Percentiles rank a stretch among this genome's conserved stretches.
Evolutionary conservation across 2,329 filamentous ascomycete species (phyloP).

Genomic region (Scleromitrula shiraiana): DNA sequence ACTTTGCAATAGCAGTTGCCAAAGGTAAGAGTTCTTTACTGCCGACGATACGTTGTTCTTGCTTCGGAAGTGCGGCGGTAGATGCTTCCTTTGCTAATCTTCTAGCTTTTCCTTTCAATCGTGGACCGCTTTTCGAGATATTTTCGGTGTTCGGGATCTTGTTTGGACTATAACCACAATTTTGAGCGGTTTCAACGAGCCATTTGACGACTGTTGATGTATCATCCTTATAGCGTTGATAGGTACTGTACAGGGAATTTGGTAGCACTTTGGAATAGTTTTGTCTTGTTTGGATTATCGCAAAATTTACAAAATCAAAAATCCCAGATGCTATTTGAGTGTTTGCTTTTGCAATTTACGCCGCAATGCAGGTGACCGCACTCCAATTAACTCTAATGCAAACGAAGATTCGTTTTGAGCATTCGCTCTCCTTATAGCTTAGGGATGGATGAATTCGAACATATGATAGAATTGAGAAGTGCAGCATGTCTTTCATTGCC

Average conservation of each 20-base stretch:
- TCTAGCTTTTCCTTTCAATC: slow-evolving; percentile 9
- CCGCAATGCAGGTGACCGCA: too few relatives aligned
- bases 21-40: not conserved
- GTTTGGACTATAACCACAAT: not conserved
- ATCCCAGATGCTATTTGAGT: too few relatives aligned
- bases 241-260: not conserved
- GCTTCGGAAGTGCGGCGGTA: not conserved
- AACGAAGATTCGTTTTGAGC: too few relatives aligned
- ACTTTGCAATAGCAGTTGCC: not conserved
- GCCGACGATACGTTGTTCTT: not conserved
- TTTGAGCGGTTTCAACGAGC: slow-evolving; percentile 4
- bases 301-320: too few relatives aligned
- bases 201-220: slow-evolving; percentile 9
- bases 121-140: not conserved
- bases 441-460: too few relatives aligned
- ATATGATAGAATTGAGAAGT: too few relatives aligned
- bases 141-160: not conserved
- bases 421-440: too few relatives aligned
- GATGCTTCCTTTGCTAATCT: slow-evolving; percentile 3
- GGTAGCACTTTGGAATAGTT: too few relatives aligned
- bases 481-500: too few relatives aligned
- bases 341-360: too few relatives aligned
- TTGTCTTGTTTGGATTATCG: too few relatives aligned
- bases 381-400: too few relatives aligned
- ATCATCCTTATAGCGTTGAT: slow-evolving; percentile 10